Evolutionary conservation across 345 rosid genomes (phyloP), one percentile per base, ranked within the genome.

Genomic region (Gossypium herbaceum): DNA sequence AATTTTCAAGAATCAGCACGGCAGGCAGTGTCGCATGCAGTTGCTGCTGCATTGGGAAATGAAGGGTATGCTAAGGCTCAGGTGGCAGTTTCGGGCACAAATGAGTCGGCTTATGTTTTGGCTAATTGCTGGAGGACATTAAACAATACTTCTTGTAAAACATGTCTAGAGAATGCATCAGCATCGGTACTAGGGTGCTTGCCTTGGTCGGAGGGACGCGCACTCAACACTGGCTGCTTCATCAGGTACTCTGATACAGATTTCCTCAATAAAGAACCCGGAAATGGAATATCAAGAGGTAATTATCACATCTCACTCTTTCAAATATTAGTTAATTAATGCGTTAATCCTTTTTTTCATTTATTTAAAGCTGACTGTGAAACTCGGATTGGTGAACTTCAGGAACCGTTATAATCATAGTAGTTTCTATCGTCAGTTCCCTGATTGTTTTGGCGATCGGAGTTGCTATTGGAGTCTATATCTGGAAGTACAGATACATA

Each of bases 191-290:
- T 79, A 51, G 80, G 80, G 12, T 94, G 98, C 75, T 80, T 94
- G 90, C 98, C 98, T 41, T 79, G 82, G 89, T 91, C 97, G 3
- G 98, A 94, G 60, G 98, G 97, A 29, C 82, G 98, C 3, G 94
- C 95, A 34, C 83, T 94, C 60, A 63, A 90, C 76, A 92, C 98
- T 0, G 98, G 98, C 3, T 94, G 98, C 79, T 94, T 92, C 74
- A 77, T 94, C 85, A 84, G 94, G 82, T 92, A 92, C 80, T 94
- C 67, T 3, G 90, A 94, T 75, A 76, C 2, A 25, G 79, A 92
- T 81, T 94, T 94, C 84, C 94, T 94, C 78, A 94, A 92, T 61
- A 70, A 76, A 61, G 81, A 75, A 57, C 79, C 84, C 11, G 68
- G 84, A 73, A 87, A 72, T 44, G 86, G 89, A 76, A 85, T 85